Evolutionary conservation across 2,329 filamentous ascomycete genomes (phyloP), one percentile per base, ranked within the genome.

Genomic region (Hymenoscyphus repandus): DNA sequence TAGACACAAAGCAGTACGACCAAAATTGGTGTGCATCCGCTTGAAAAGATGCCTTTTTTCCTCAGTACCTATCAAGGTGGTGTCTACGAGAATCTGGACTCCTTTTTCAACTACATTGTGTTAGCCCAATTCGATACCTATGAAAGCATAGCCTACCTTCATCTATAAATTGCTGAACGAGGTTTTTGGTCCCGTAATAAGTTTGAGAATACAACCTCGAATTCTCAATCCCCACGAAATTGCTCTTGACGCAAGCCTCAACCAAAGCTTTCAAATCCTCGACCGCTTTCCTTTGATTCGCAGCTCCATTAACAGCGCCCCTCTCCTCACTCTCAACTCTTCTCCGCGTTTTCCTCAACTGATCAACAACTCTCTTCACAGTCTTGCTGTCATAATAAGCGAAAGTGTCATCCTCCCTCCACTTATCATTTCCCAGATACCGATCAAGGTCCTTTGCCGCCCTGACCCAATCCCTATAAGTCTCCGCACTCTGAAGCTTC

Each of bases 171-270:
- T 85, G 83, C 69, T 97, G 93, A 30, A 96, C 88, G 57, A 96
- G 70, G 54, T 93, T 82, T 69, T 99, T 99, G n/a, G 93, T 97
- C 31, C 93, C 93, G 61, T 90, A 96, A 66, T 99, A 99, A 2
- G 92, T 95, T 71, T 97, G 91, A 62, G 89, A 95, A 68, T 99
- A 99, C n/a, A 99, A 72, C 49, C 90, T 80, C 9, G 92, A 83
- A 62, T 96, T 97, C 69, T 99, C 93, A 12, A 96, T 85, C 0
- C 93, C 93, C 15, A 89, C 90, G 69, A 97, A 99, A 66, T 99
- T 97, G 70, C 91, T 95, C 77, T 96, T 99, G 61, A 96, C 86
- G 66, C 91, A 97, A 12, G 88, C 89, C 71, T 96, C 90, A 17
- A 95, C 74, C 52, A 97, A 70, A 1, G 78, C 78, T 55, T 83